Conservation (phyloP, 1,139 yeast genomes). For the Yamadazyma sp. region DNA sequence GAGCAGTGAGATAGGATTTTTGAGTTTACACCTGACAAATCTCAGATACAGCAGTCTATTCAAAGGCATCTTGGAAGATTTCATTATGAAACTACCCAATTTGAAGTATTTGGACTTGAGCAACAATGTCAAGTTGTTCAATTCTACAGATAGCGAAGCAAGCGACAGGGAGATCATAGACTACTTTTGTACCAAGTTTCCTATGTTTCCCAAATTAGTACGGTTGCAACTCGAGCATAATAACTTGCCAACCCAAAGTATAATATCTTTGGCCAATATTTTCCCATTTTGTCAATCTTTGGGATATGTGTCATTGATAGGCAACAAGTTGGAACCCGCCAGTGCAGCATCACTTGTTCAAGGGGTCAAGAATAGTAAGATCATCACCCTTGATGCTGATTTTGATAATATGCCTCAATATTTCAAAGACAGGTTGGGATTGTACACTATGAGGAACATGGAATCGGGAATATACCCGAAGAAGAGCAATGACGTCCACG, state of each 20-base stretch:
- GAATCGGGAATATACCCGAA: constrained; percentile 39
- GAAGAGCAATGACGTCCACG: constrained; percentile 3
- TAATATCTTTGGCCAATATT: constrained; percentile 58
- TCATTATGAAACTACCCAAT: constrained; percentile 44
- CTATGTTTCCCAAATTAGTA: constrained; percentile 55
- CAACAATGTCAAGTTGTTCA: constrained; percentile 58
- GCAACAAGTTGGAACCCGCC: constrained; percentile 52
- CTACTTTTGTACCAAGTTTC: constrained; percentile 54
- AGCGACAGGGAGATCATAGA: constrained; percentile 15
- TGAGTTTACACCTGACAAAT: constrained; percentile 72
- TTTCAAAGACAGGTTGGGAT: constrained; percentile 58
- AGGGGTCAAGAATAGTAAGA: constrained; percentile 41
- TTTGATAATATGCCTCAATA: constrained; percentile 37
- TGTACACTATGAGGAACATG: constrained; percentile 72
- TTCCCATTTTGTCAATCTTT: constrained; percentile 61
- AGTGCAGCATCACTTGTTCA: constrained; percentile 41
- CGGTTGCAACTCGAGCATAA: constrained; percentile 66
- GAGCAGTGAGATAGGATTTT: constrained; percentile 47
- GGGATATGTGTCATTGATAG: constrained; percentile 59
- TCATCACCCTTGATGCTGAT: constrained; percentile 44
- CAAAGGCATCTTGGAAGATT: constrained; percentile 31
- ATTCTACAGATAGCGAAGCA: background rate
- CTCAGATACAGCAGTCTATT: constrained; percentile 37
- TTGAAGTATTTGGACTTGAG: constrained; percentile 67
- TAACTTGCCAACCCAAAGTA: constrained; percentile 43